Evolutionary conservation across 2,329 filamentous ascomycete species (phyloP).

Genomic region (Stemphylium lycopersici): DNA sequence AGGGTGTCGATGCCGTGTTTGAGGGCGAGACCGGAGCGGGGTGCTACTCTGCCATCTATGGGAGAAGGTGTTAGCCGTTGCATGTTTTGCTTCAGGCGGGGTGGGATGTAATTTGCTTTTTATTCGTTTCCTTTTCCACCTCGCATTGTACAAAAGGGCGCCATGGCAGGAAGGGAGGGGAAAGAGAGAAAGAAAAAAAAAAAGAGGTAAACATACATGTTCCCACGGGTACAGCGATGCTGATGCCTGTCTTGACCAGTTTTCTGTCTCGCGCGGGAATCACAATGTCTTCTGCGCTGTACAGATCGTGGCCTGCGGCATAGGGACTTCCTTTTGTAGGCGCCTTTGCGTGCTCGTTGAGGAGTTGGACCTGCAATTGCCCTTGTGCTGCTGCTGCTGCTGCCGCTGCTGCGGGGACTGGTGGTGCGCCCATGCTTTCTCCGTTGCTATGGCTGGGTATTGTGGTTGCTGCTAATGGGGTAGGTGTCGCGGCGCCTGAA

Average conservation of each 20-base stretch:
- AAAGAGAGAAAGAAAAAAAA: too few relatives aligned
- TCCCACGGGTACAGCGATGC: constrained; percentile 85
- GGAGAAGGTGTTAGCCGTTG: too few relatives aligned
- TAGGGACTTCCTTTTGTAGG: constrained; percentile 89
- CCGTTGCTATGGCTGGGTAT: constrained; percentile 25
- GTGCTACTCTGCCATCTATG: constrained; percentile 89
- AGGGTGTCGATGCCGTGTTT: constrained; percentile 98
- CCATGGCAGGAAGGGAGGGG: neutral
- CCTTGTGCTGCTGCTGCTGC: constrained; percentile 45
- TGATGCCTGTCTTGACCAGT: constrained; percentile 87
- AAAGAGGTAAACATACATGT: constrained; percentile 69
- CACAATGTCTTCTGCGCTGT: constrained; percentile 73
- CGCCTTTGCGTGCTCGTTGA: constrained; percentile 76
- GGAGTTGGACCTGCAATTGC: constrained; percentile 86
- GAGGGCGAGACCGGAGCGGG: constrained; percentile 85
- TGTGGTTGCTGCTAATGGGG: constrained; percentile 33
- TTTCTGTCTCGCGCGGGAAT: constrained; percentile 84
- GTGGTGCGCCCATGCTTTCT: constrained; percentile 8
- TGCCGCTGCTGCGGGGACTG: constrained; percentile 30
- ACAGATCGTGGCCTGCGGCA: constrained; percentile 93
- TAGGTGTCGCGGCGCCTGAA: constrained; percentile 46
- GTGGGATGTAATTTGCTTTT: too few relatives aligned
- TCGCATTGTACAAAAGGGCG: too few relatives aligned
- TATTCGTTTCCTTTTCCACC: too few relatives aligned
- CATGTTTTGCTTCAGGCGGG: too few relatives aligned